phyloP scores from a whole-genome alignment of 1,284 basidiomycete genomes.

The Apiotrichum domesticum region DNA sequence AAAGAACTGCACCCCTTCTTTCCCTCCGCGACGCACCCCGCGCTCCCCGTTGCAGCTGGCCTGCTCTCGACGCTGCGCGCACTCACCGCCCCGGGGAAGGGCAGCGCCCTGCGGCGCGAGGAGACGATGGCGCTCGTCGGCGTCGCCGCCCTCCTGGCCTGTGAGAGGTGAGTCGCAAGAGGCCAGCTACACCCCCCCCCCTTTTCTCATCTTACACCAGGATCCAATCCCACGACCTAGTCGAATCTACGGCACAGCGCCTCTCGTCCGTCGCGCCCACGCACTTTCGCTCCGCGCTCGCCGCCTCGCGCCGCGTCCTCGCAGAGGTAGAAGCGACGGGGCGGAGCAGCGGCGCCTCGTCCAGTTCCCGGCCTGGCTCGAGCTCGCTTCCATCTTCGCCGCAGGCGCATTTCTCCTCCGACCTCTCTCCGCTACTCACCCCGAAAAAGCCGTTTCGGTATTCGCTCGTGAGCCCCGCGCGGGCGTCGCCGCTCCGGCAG shows the following conservation, averaged over 20 bases:
- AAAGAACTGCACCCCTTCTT: slow-evolving; percentile 38
- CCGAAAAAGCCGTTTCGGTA: slow-evolving; percentile 10
- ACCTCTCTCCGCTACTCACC: slow-evolving; percentile 26
- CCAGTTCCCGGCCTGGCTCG: not conserved
- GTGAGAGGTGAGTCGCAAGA: slow-evolving; percentile 35
- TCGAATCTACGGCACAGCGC: slow-evolving; percentile 33
- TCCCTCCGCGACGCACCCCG: slow-evolving; percentile 38
- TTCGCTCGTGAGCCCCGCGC: slow-evolving; percentile 3
- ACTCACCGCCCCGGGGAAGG: slow-evolving; percentile 36
- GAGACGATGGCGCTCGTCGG: slow-evolving; percentile 41
- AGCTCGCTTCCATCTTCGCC: slow-evolving; percentile 2
- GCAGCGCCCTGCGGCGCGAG: slow-evolving; percentile 34
- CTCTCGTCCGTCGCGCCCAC: slow-evolving; percentile 35
- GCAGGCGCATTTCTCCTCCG: slow-evolving; percentile 26
- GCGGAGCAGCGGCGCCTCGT: too few relatives aligned
- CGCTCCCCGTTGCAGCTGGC: slow-evolving; percentile 32
- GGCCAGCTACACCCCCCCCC: too few relatives aligned
- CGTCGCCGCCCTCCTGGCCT: slow-evolving; percentile 40
- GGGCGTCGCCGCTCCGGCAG: slow-evolving; percentile 24
- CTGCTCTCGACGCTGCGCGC: slow-evolving; percentile 37
- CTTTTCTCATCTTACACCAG: slow-evolving; percentile 15
- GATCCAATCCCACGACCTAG: slow-evolving; percentile 35
- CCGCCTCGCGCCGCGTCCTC: slow-evolving; percentile 25
- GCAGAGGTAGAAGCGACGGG: not conserved
- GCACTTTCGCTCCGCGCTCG: slow-evolving; percentile 34